Percentiles rank a stretch among this genome's conserved stretches.
phyloP scores from a whole-genome alignment of 192 early-diverging fungal species.

The Coemansia erecta region DNA sequence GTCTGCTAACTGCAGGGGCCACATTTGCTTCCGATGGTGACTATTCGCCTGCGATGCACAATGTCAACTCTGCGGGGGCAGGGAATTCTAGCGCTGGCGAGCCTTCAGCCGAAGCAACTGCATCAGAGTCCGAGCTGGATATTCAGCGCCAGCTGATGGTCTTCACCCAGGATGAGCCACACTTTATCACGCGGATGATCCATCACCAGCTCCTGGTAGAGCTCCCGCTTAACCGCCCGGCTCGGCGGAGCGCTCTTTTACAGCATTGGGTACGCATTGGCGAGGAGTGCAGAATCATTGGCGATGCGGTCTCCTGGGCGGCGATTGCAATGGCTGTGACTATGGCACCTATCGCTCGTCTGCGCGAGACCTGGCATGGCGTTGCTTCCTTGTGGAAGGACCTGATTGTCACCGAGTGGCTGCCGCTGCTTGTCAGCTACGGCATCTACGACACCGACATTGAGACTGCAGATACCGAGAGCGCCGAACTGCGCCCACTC shows the following conservation, averaged over 20 bases:
- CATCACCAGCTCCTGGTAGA: slow-evolving; percentile 65
- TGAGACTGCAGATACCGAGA: slow-evolving; percentile 7
- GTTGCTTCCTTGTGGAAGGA: slow-evolving; percentile 53
- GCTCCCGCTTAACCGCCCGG: slow-evolving; percentile 51
- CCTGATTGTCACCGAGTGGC: slow-evolving; percentile 59
- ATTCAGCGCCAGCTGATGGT: slow-evolving; percentile 46
- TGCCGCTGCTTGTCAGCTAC: slow-evolving; percentile 55
- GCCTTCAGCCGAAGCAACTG: not conserved
- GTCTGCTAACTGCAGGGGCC: slow-evolving; percentile 26
- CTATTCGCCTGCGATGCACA: not conserved
- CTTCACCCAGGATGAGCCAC: slow-evolving; percentile 62
- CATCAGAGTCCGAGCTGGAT: slow-evolving; percentile 18
- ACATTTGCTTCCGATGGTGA: slow-evolving; percentile 3
- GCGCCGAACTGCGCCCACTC: slow-evolving; percentile 14
- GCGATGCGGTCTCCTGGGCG: slow-evolving; percentile 65
- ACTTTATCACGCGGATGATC: slow-evolving; percentile 69
- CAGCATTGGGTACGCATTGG: slow-evolving; percentile 72
- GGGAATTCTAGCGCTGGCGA: not conserved
- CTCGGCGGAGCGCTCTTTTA: slow-evolving; percentile 55
- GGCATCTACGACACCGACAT: slow-evolving; percentile 56
- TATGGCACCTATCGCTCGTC: slow-evolving; percentile 61
- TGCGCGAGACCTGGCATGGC: slow-evolving; percentile 69
- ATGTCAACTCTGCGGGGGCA: not conserved
- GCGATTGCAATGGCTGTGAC: slow-evolving; percentile 68
- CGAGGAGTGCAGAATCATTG: slow-evolving; percentile 51